These are phyloP conservation scores for Tulasnella calospora DNA, from an alignment of 768 basidiomycete genomes.

Conservation along the genomic window DNA sequence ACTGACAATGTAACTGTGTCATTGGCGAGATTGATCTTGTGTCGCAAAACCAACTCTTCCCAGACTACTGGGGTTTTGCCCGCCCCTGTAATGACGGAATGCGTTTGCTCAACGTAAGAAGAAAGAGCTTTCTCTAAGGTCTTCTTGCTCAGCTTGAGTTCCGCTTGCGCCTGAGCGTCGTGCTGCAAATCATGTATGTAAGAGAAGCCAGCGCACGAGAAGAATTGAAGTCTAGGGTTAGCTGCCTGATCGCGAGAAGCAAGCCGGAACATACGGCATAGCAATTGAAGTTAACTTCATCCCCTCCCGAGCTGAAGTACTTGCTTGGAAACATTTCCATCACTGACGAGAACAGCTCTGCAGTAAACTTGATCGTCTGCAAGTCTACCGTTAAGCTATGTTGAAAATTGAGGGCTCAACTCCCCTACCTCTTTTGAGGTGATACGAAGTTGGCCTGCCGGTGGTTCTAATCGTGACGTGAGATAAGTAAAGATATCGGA, in stretches of 20 bases:
- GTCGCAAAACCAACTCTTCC: conserved; percentile 69
- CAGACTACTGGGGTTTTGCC: conserved; percentile 79
- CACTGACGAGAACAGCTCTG: conserved; percentile 49
- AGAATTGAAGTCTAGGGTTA: background rate
- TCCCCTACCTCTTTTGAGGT: conserved; percentile 49
- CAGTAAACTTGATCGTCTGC: conserved; percentile 48
- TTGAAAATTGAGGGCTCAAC: background rate
- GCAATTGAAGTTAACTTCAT: conserved; percentile 59
- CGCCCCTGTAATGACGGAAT: conserved; percentile 47
- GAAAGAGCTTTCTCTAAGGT: conserved; percentile 63
- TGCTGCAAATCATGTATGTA: conserved; percentile 31
- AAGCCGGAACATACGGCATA: conserved; percentile 39
- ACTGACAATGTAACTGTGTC: conserved; percentile 56
- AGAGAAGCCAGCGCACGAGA: background rate
- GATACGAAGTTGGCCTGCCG: conserved; percentile 76
- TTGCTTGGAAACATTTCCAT: conserved; percentile 46
- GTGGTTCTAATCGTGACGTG: conserved; percentile 49
- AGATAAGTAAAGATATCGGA: background rate
- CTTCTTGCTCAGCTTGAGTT: conserved; percentile 47
- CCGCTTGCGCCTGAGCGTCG: conserved; percentile 55
- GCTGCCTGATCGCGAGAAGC: background rate
- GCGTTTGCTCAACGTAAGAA: conserved; percentile 56
- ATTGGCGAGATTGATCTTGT: conserved; percentile 48
- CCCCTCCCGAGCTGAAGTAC: conserved; percentile 78
- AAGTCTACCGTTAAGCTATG: background rate